Evolutionary conservation across 129 eudicot genomes (phyloP), one percentile per base, ranked within the genome.

Genomic region (Kitagawia praeruptora): DNA sequence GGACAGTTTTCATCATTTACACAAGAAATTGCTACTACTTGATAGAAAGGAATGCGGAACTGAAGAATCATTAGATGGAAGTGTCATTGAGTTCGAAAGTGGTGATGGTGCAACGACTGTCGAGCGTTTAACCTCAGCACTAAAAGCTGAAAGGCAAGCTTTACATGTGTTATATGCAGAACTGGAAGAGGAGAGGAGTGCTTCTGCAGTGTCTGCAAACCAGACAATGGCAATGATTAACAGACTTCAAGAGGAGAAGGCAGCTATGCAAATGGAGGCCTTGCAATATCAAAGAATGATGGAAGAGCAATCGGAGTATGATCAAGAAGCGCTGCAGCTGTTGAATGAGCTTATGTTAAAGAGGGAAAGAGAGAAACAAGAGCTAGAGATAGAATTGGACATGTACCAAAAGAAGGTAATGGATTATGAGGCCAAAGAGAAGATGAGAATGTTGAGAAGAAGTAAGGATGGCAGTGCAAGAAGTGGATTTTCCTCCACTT

Each of bases 221-320:
- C 93, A 96, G 72, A 96, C 98, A 5, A 92, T 96, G 98, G 98
- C 99, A 49, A 96, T 96, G 99, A 96, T 96, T 41, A 90, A 89
- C 79, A 85, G 98, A 48, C 97, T 92, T 63, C 99, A 92, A 80
- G 97, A 95, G 80, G 99, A 95, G 84, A 95, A 95, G 67, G 96
- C 99, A 14, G 89, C 92, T 9, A 92, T 95, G 97, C 97, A 92
- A 73, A 95, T 95, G 99, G 99, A 95, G 80, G 99, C 99, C 42
- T 85, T 90, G 81, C 99, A 95, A 54, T 95, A 95, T 66, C 99
- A 95, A 81, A 85, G 99, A 80, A 95, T 95, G 99, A 92, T 95
- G 96, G 99, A 95, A 74, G 99, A 95, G 75, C 99, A 95, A 80
- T 87, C 99, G 0, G 99, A 95, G 85, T 95, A 95, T 61, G 99